Base-by-base conservation (phyloP, 306 rosid genomes). In the Dryas octopetala region DNA sequence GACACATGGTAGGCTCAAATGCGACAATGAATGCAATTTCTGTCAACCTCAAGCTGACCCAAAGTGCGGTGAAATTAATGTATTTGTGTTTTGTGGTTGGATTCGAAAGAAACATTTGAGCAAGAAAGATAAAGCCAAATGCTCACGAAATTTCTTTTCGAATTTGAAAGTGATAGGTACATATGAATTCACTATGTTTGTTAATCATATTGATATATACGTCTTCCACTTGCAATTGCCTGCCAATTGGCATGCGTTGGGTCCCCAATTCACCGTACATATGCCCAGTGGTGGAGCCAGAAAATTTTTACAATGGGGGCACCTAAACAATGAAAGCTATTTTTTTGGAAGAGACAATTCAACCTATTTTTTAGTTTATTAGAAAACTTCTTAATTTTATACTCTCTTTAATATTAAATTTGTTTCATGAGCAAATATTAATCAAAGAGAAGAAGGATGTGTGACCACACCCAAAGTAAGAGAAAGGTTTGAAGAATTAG, bases 1-100 rank as follows among this genome's bases (percentile, higher is more conserved):
- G 38, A 32, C 69, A 43, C 69, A 43, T 43, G 51, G 69, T 64
- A 64, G 69, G 69, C 69, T 43, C 50, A 4, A 41, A 63, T 63
- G 68, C 12, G 50, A 63, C 28, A 63, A 16, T 63, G 14, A 63
- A 16, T 15, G 50, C 67, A 62, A 41, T 32, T 43, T 63, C 6
- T 40, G 50, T 38, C 47, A 13, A 62, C 0, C 47, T 62, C 48
- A 15, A 14, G 67, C 23, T 40, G 23, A 62, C 26, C 41, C 68
- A 43, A 44, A 41, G 50, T n/a, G 69, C 41, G 11, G 28, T 64
- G 69, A 23, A 23, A 23, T 23, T 23, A 23, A 16, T 44, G 32
- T 44, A 28, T 64, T 44, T 64, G 69, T 64, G 43, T 64, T 44
- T 32, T 14, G 69, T 16, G 51, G 69, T 44, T 7, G 41, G 66